Conservation (phyloP, 371 early-diverging fungal species). For the Saksenaea vasiformis region DNA sequence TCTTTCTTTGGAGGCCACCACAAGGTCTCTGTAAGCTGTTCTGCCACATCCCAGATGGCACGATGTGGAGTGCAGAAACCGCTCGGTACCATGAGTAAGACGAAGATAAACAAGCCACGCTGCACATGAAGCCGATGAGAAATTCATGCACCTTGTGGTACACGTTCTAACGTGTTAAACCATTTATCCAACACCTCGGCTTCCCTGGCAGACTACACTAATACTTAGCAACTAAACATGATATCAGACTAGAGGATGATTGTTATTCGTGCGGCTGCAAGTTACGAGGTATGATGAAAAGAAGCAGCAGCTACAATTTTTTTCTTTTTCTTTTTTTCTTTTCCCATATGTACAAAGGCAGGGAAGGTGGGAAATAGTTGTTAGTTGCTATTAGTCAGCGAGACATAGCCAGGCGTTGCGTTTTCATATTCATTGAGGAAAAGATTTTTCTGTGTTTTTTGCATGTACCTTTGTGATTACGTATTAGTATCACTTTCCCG, state of each 20-base stretch:
- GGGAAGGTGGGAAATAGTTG: neutral
- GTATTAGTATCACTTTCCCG: neutral
- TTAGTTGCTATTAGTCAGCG: slow-evolving; percentile 52
- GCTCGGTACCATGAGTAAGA: neutral
- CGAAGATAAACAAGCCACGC: no score
- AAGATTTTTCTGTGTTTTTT: slow-evolving; percentile 21
- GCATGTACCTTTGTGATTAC: slow-evolving; percentile 16
- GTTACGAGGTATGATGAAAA: no score
- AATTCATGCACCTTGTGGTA: no score
- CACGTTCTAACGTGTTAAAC: no score
- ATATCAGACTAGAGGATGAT: no score
- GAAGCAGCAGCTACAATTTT: no score
- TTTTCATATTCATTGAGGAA: slow-evolving; percentile 52
- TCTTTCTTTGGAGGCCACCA: slow-evolving; percentile 51
- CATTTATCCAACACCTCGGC: no score
- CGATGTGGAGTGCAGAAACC: slow-evolving; percentile 35
- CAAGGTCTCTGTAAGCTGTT: slow-evolving; percentile 51
- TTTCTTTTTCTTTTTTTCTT: neutral
- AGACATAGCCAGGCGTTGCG: slow-evolving; percentile 64
- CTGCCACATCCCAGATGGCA: slow-evolving; percentile 50
- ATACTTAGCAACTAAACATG: no score
- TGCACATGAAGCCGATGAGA: no score
- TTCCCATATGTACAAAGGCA: neutral
- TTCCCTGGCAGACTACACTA: no score
- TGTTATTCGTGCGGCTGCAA: no score